Evolutionary conservation across 2,329 filamentous ascomycete genomes (phyloP), one percentile per base, ranked within the genome.

Genomic region (Penicillium italicum): DNA sequence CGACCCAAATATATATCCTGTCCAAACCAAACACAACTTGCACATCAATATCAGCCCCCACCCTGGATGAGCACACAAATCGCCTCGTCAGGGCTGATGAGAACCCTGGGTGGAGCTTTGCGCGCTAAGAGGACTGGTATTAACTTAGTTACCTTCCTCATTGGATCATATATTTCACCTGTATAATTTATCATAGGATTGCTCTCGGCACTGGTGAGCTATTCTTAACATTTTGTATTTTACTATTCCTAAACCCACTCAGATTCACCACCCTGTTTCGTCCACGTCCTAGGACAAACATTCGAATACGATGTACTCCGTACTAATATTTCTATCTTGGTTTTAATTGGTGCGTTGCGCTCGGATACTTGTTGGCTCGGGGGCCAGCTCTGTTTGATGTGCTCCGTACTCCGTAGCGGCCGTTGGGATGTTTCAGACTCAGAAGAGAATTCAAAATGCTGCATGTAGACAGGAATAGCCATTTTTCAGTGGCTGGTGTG

Each of bases 31-130:
- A 36, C 50, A 53, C 24, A 55, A 45, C n/a, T 20, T 18, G 49
- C 46, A 51, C 16, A 42, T 33, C 49, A 43, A 45, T 34, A 40
- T 53, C 57, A 52, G 43, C 42, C 47, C 38, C 50, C 50, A 54
- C 44, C 22, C 45, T 44, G 42, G 37, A 28, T 43, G 47, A 50
- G 53, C 53, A 46, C 51, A 36, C 53, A 45, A 33, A 41, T 53
- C 43, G 53, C 47, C 46, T 54, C 52, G 58, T 52, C 46, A 57
- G 54, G 53, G 55, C 26, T 20, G 31, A 26, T 9, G 53, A 49
- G 48, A 59, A 61, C 61, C 59, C 52, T 52, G 54, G 41, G 48
- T 50, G 38, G 34, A 46, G 53, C 49, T n/a, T 10, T 31, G 12
- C n/a, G n/a, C n/a, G 26, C 42, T 33, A 33, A 30, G 12, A 33